These are phyloP conservation scores for Colletotrichum chrysophilum DNA, from an alignment of 2,329 filamentous ascomycete species.

Conservation along the genomic window DNA sequence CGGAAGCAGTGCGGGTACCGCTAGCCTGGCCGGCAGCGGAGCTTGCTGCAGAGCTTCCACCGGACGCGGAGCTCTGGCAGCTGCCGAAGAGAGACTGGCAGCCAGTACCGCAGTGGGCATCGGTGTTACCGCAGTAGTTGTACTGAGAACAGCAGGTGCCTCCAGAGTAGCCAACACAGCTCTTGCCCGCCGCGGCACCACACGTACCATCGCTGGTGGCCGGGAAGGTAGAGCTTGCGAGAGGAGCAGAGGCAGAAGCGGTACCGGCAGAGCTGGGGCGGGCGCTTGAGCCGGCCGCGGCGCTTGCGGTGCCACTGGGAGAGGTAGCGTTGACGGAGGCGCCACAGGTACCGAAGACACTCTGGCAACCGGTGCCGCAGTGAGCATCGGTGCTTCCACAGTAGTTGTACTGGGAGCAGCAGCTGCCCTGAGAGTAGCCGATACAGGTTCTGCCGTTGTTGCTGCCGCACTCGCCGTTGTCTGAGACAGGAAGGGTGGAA, in stretches of 20 bases:
- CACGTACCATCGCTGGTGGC: not conserved
- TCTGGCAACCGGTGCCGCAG: slow-evolving; percentile 35
- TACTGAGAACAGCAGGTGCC: slow-evolving; percentile 10
- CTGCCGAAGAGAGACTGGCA: slow-evolving; percentile 5
- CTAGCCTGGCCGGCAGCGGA: not conserved
- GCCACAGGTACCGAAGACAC: slow-evolving; percentile 28
- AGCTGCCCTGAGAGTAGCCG: slow-evolving; percentile 21
- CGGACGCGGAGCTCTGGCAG: not conserved
- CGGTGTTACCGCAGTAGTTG: not conserved
- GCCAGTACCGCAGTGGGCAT: not conserved
- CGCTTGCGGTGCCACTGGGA: not conserved
- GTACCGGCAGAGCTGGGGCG: not conserved
- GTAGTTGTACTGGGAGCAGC: slow-evolving; percentile 34
- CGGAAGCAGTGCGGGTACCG: not conserved
- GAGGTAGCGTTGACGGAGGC: not conserved
- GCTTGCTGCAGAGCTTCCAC: not conserved
- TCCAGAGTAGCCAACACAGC: not conserved
- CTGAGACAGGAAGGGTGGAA: not conserved
- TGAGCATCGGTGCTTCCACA: slow-evolving; percentile 38
- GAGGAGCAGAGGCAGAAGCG: not conserved
- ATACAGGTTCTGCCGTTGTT: not conserved
- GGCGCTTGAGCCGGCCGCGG: not conserved
- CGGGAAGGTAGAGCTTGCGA: not conserved
- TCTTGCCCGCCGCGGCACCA: not conserved
- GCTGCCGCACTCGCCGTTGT: not conserved